These are phyloP conservation scores for Backusella parvicylindrica DNA, from an alignment of 192 early-diverging fungal genomes.

Conservation along the genomic window DNA sequence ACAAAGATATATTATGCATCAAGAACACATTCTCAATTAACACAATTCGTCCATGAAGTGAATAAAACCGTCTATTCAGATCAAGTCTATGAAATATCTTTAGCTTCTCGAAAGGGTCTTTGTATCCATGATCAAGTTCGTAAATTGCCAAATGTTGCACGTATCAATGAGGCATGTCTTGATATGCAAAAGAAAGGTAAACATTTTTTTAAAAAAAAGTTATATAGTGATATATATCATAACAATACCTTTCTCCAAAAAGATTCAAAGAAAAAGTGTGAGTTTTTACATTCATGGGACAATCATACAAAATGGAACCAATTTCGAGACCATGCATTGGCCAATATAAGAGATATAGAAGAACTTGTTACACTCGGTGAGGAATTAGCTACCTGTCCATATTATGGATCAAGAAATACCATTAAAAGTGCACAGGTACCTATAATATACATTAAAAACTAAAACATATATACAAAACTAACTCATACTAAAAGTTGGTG, in stretches of 20 bases:
- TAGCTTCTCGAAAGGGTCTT: slow-evolving; percentile 80
- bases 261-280: slow-evolving; percentile 41
- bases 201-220: background rate
- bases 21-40: slow-evolving; percentile 88
- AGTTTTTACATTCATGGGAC: slow-evolving; percentile 38
- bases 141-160: slow-evolving; percentile 39
- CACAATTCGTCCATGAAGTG: slow-evolving; percentile 85
- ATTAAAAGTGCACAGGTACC: slow-evolving; percentile 49
- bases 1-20: slow-evolving; percentile 61
- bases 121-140: slow-evolving; percentile 78
- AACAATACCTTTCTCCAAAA: too few relatives aligned
- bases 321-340: slow-evolving; percentile 54
- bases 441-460: background rate
- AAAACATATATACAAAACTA: background rate
- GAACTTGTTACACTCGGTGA: slow-evolving; percentile 70
- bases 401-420: slow-evolving; percentile 75
- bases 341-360: slow-evolving; percentile 75
- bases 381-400: slow-evolving; percentile 63
- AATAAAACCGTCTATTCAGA: slow-evolving; percentile 72
- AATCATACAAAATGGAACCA: slow-evolving; percentile 50
- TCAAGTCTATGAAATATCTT: slow-evolving; percentile 55
- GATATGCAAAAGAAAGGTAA: slow-evolving; percentile 72
- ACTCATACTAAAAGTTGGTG: slow-evolving; percentile 55
- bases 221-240: too few relatives aligned
- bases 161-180: slow-evolving; percentile 81